Conservation (phyloP, 2,329 filamentous ascomycete species). For the Aspergillus piperis region DNA sequence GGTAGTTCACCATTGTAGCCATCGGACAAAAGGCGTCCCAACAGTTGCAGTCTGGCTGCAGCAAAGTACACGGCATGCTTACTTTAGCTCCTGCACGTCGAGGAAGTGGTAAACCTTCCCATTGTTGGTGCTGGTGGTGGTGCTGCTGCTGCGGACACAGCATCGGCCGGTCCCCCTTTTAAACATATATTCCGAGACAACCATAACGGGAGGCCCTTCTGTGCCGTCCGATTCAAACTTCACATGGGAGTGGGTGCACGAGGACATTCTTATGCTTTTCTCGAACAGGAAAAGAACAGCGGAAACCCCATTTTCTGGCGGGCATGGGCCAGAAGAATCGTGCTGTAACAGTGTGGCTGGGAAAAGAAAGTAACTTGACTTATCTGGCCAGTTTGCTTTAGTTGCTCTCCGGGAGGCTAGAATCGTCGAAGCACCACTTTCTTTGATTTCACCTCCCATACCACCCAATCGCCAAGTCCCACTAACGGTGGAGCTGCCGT, state of each 20-base stretch:
- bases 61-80: conserved; percentile 7
- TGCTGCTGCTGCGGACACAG: background rate
- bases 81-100: conserved; percentile 1
- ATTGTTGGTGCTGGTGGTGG: background rate
- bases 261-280: conserved; percentile 13
- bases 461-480: conserved; percentile 17
- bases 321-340: background rate
- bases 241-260: conserved; percentile 21
- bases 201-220: background rate
- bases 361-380: conserved; percentile 17
- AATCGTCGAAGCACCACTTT: conserved; percentile 9
- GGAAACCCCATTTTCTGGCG: background rate
- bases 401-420: conserved; percentile 11
- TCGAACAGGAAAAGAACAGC: conserved; percentile 12
- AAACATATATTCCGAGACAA: conserved; percentile 9
- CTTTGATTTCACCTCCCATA: conserved; percentile 16
- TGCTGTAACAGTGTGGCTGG: conserved; percentile 6
- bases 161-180: conserved; percentile 1
- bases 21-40: conserved; percentile 8
- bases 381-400: background rate
- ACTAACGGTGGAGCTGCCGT: conserved; percentile 16
- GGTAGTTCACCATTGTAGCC: background rate
- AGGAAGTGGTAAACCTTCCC: background rate
- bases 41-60: background rate
- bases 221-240: conserved; percentile 11